Evolutionary conservation across 805 yeast genomes (phyloP).

Genomic region (Lachancea dasiensis): DNA sequence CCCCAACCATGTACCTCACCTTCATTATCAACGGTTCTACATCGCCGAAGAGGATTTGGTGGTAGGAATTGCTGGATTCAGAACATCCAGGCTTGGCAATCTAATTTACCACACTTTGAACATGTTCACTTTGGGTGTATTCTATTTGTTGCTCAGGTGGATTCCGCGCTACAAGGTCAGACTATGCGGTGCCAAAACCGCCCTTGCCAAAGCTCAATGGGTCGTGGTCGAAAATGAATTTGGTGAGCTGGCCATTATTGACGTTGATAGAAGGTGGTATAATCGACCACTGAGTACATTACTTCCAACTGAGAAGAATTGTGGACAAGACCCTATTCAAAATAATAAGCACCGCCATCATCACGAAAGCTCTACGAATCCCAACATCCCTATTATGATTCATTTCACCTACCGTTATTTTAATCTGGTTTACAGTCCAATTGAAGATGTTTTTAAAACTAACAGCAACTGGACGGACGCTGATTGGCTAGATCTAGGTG

Average conservation of each 20-base stretch:
- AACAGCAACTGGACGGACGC: constrained; percentile 83
- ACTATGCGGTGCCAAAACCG: constrained; percentile 56
- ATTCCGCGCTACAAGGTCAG: constrained; percentile 67
- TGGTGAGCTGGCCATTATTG: constrained; percentile 69
- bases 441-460: constrained; percentile 78
- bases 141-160: constrained; percentile 77
- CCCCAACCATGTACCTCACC: constrained; percentile 37
- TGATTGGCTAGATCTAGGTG: constrained; percentile 59
- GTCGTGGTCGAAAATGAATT: constrained; percentile 89
- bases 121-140: constrained; percentile 58
- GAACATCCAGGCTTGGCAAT: constrained; percentile 43
- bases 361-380: constrained; percentile 29
- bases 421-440: constrained; percentile 75
- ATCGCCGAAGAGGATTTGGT: constrained; percentile 94
- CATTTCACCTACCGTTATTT: constrained; percentile 78
- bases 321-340: constrained; percentile 17
- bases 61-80: constrained; percentile 89
- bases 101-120: constrained; percentile 50
- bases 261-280: constrained; percentile 54
- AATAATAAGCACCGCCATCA: constrained; percentile 17
- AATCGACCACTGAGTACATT: constrained; percentile 68
- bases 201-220: constrained; percentile 85
- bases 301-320: constrained; percentile 34
- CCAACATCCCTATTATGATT: constrained; percentile 58
- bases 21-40: constrained; percentile 72